A percentile compares a stretch with the other conserved stretches of the same genome.
These are phyloP conservation scores for Cyanidioschyzon merolae DNA, from an alignment of 23 red algal genomes.

Conservation along the genomic window DNA sequence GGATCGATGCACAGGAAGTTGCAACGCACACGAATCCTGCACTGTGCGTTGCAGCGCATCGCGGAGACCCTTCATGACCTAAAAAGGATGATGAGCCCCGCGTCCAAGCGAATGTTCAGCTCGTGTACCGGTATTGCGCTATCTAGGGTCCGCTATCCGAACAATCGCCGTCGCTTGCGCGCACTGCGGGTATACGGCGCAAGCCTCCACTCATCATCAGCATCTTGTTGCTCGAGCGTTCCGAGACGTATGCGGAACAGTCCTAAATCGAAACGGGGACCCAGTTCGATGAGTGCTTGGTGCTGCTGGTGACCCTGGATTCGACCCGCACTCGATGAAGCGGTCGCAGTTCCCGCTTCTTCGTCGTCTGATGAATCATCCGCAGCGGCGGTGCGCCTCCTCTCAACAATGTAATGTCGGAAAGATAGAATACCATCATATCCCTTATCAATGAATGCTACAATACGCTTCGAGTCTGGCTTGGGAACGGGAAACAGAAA, in stretches of 20 bases:
- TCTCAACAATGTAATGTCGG: conserved; percentile 21
- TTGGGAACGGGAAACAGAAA: conserved; percentile 72
- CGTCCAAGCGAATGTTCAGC: too few species aligned
- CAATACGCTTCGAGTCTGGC: conserved; percentile 51
- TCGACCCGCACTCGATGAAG: not conserved
- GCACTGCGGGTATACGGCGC: conserved; percentile 69
- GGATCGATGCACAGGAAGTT: too few species aligned
- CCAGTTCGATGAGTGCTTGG: conserved; percentile 63
- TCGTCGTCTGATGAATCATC: not conserved
- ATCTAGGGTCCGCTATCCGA: too few species aligned
- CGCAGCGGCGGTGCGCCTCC: not conserved
- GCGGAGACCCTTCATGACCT: too few species aligned
- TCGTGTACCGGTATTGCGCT: too few species aligned
- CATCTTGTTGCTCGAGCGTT: conserved; percentile 72
- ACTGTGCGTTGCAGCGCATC: too few species aligned
- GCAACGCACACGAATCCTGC: too few species aligned
- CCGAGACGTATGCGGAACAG: conserved; percentile 85
- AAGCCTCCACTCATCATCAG: conserved; percentile 93
- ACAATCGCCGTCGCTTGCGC: conserved; percentile 36
- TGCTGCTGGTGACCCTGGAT: conserved; percentile 30
- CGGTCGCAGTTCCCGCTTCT: not conserved
- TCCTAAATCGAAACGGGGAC: conserved; percentile 86
- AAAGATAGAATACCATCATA: conserved; percentile 46
- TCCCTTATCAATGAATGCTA: conserved; percentile 60
- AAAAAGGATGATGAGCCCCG: too few species aligned